phyloP scores from a whole-genome alignment of 1,139 yeast genomes.

The Chernovozyma sophiae-reginae region DNA sequence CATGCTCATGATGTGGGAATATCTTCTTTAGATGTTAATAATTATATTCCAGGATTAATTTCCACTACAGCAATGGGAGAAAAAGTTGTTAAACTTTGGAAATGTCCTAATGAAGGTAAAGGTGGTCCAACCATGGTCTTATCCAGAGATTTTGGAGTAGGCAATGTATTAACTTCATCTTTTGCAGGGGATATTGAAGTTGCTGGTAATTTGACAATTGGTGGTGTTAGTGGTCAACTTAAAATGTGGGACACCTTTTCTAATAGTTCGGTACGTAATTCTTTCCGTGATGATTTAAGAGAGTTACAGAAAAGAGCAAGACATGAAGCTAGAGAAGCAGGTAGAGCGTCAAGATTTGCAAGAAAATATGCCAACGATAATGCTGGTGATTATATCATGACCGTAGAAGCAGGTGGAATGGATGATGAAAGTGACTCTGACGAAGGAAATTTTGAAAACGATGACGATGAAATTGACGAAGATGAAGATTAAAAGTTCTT shows the following conservation, averaged over 20 bases:
- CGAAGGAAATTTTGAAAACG: constrained; percentile 30
- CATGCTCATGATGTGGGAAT: constrained; percentile 97
- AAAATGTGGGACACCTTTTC: constrained; percentile 92
- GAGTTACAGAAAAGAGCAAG: constrained; percentile 54
- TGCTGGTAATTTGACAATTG: constrained; percentile 78
- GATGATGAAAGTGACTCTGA: constrained; percentile 59
- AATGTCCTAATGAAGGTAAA: constrained; percentile 42
- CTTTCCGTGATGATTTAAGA: constrained; percentile 58
- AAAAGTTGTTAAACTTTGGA: constrained; percentile 85
- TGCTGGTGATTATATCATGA: constrained; percentile 51
- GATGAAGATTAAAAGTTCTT: constrained; percentile 6
- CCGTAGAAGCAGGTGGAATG: constrained; percentile 56
- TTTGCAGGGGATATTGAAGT: constrained; percentile 89
- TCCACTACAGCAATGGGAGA: constrained; percentile 92
- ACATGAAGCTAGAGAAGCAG: constrained; percentile 48
- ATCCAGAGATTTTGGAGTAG: constrained; percentile 91
- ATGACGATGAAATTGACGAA: constrained; percentile 13
- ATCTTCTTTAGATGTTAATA: constrained; percentile 72
- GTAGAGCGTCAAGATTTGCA: constrained; percentile 68
- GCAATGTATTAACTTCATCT: constrained; percentile 78
- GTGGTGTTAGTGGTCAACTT: constrained; percentile 81
- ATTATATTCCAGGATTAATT: constrained; percentile 66
- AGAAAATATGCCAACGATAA: constrained; percentile 56
- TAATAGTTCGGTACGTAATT: constrained; percentile 70
- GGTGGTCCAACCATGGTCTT: constrained; percentile 84